phyloP scores from a whole-genome alignment of 75 land plant species.

The Cupressus sempervirens region DNA sequence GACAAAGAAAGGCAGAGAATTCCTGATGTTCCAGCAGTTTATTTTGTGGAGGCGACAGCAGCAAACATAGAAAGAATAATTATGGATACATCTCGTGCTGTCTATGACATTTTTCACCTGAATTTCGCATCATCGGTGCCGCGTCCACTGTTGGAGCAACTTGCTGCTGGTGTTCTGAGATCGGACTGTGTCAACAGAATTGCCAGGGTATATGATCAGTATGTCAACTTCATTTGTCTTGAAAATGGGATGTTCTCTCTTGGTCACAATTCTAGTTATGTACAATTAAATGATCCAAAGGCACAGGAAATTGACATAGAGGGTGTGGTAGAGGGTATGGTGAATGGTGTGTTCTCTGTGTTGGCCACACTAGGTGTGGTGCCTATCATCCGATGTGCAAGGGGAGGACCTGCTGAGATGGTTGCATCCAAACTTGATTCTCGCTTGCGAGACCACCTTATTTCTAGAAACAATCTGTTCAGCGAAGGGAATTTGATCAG shows the following conservation, averaged over 20 bases:
- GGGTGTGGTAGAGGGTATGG: conserved; percentile 67
- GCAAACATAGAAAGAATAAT: conserved; percentile 61
- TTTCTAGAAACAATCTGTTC: conserved; percentile 79
- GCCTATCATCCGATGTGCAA: conserved; percentile 79
- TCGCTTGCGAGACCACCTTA: conserved; percentile 66
- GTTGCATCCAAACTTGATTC: conserved; percentile 77
- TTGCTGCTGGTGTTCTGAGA: conserved; percentile 61
- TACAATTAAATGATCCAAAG: conserved; percentile 82
- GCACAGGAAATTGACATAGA: conserved; percentile 85
- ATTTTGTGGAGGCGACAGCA: conserved; percentile 67
- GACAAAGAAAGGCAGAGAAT: conserved; percentile 84
- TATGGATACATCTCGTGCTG: conserved; percentile 52
- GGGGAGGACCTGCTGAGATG: conserved; percentile 95
- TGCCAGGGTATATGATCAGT: conserved; percentile 87
- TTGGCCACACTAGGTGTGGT: conserved; percentile 83
- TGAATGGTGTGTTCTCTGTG: conserved; percentile 79
- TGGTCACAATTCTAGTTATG: conserved; percentile 62
- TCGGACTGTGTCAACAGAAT: conserved; percentile 63
- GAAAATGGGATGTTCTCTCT: conserved; percentile 88
- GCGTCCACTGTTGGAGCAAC: conserved; percentile 77
- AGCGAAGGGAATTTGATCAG: conserved; percentile 53
- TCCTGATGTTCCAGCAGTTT: conserved; percentile 93
- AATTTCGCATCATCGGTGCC: conserved; percentile 92
- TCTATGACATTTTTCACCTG: conserved; percentile 76
- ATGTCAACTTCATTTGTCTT: conserved; percentile 81